Conservation (phyloP, 148 eudicot species). For the Euryodendron excelsum region DNA sequence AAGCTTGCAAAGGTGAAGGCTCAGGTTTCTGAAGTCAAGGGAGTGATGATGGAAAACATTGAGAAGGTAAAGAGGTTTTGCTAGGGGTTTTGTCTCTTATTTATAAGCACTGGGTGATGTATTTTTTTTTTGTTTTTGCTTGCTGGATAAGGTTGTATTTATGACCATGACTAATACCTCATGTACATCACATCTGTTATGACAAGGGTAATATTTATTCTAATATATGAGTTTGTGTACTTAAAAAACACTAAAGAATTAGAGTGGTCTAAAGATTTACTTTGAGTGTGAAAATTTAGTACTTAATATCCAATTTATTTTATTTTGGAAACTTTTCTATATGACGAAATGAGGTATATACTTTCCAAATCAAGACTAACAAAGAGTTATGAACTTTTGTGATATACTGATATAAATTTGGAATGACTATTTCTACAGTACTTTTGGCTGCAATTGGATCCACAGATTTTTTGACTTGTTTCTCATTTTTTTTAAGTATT, state of each 20-base stretch:
- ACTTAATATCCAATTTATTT: background rate
- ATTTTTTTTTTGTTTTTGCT: background rate
- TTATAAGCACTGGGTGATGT: background rate
- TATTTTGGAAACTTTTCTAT: background rate
- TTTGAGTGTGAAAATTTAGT: background rate
- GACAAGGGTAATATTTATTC: too few relatives aligned
- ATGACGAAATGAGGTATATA: background rate
- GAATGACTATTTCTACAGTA: background rate
- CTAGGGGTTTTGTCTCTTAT: background rate
- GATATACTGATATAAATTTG: background rate
- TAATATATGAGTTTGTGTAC: too few relatives aligned
- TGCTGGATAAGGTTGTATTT: background rate
- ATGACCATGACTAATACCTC: too few relatives aligned
- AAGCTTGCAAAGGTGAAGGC: conserved; percentile 31
- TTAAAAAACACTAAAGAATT: too few relatives aligned
- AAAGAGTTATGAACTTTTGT: background rate
- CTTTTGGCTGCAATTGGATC: background rate
- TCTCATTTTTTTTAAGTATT: too few relatives aligned
- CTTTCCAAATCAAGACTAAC: background rate
- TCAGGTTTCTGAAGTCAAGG: conserved; percentile 33
- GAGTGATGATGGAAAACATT: conserved; percentile 35
- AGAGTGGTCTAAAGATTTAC: too few relatives aligned
- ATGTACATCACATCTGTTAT: too few relatives aligned
- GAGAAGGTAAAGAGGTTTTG: conserved; percentile 25
- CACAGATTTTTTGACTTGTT: background rate